Evolutionary conservation across 208 protist genomes (phyloP), one percentile per base, ranked within the genome.

Genomic region (Crithidia sp.): DNA sequence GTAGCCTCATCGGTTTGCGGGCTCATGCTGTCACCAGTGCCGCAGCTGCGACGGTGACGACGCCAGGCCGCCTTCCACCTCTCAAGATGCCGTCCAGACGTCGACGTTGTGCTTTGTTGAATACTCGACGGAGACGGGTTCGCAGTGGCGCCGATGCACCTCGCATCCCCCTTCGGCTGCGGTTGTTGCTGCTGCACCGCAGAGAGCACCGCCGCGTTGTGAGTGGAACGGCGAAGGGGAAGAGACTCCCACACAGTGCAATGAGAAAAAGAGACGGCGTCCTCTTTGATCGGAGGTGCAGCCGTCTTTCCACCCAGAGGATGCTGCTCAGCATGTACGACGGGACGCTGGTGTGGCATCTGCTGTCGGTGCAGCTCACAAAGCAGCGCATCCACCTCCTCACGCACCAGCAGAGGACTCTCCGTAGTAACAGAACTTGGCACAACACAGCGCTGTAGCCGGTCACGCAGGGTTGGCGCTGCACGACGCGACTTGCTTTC

Each of bases 211-310:
- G 61, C 61, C 16, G 5, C n/a, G 4, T 55, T 19, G 2, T 45
- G 28, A 45, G 54, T 10, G 7, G 57, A 49, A 7, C 28, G 36
- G 63, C 56, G 37, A 4, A 71, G 59, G 12, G 65, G 43, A 0
- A 50, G 0, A 50, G 47, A 67, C 58, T 71, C 73, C 73, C 73
- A 71, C 39, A 77, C 64, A 2, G 73, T 71, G 65, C 65, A 77
- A 17, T 28, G 44, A 49, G 28, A 28, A 28, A 28, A 28, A 28
- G 28, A 28, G 28, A 28, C 28, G 28, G 28, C 28, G 28, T 28
- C 28, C 0, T 28, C 28, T 28, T 28, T 1, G 1, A 28, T 28
- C 1, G 28, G 1, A 28, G 28, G 28, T 28, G 28, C 28, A 28
- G 28, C 28, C 28, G 28, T 28, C 28, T 28, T 28, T 28, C 28